These are phyloP conservation scores for Saccharomycopsis fermentans DNA, from an alignment of 805 yeast species.

Conservation along the genomic window DNA sequence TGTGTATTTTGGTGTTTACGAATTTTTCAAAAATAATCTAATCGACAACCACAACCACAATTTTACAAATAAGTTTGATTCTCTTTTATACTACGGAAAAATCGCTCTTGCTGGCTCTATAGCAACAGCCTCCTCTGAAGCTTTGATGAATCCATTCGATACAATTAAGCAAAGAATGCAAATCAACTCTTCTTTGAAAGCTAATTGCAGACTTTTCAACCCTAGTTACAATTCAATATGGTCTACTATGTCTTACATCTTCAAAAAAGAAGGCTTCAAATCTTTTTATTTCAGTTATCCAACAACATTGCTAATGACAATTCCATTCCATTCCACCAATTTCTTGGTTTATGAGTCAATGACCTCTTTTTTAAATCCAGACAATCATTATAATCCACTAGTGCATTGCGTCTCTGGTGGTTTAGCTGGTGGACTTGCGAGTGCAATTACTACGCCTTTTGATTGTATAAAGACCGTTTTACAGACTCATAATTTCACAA, in stretches of 20 bases:
- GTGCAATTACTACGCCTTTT: conserved; percentile 88
- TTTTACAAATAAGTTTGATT: neutral
- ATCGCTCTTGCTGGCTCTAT: conserved; percentile 83
- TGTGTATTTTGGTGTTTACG: conserved; percentile 90
- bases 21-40: conserved; percentile 56
- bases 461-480: conserved; percentile 88
- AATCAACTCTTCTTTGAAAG: conserved; percentile 21
- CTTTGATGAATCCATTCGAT: conserved; percentile 95
- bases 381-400: conserved; percentile 72
- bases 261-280: conserved; percentile 53
- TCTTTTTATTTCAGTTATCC: conserved; percentile 92
- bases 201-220: conserved; percentile 4
- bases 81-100: neutral
- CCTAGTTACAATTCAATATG: conserved; percentile 18
- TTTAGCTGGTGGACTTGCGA: conserved; percentile 88
- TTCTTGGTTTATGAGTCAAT: conserved; percentile 86
- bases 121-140: conserved; percentile 90
- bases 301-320: conserved; percentile 81
- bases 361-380: conserved; percentile 71
- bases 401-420: conserved; percentile 91
- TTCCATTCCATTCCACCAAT: conserved; percentile 91
- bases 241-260: conserved; percentile 37
- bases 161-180: conserved; percentile 96
- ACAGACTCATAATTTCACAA: conserved; percentile 43
- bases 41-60: conserved; percentile 20